These are phyloP conservation scores for Flaveria ramosissima DNA, from an alignment of 129 eudicot species.

Conservation along the genomic window DNA sequence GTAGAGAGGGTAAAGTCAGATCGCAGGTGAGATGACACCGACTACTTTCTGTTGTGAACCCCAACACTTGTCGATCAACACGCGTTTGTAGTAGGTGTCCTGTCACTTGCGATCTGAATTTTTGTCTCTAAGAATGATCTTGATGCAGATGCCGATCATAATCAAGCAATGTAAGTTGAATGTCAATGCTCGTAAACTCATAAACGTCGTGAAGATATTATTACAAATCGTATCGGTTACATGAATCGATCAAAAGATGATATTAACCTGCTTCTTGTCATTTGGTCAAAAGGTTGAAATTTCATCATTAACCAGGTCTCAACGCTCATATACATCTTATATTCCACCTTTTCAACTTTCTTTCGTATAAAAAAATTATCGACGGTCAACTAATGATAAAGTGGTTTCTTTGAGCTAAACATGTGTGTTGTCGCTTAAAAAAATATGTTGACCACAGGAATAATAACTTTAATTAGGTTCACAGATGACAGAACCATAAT, in stretches of 20 bases:
- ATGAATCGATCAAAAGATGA: background rate
- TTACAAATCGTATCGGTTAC: too few relatives aligned
- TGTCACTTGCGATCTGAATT: conserved; percentile 31
- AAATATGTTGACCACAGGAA: background rate
- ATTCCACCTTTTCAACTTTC: background rate
- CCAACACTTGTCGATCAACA: background rate
- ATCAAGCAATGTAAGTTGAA: background rate
- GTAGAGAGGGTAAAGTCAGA: conserved; percentile 32
- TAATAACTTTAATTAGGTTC: background rate
- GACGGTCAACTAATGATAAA: background rate
- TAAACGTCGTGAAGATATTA: too few relatives aligned
- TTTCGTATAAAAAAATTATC: too few relatives aligned
- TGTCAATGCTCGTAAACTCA: background rate
- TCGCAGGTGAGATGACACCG: conserved; percentile 50
- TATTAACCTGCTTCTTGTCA: background rate
- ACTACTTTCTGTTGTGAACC: conserved; percentile 13
- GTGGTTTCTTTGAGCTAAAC: background rate
- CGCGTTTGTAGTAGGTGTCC: conserved; percentile 27
- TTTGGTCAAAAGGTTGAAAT: background rate
- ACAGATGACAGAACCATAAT: background rate
- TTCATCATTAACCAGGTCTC: background rate
- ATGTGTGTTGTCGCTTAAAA: background rate
- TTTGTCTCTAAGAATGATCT: conserved; percentile 17
- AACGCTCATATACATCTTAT: background rate
- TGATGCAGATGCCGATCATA: background rate